Percentiles rank a stretch among this genome's conserved stretches.
Evolutionary conservation across 768 basidiomycete species (phyloP).

Genomic region (Mycena belliarum): DNA sequence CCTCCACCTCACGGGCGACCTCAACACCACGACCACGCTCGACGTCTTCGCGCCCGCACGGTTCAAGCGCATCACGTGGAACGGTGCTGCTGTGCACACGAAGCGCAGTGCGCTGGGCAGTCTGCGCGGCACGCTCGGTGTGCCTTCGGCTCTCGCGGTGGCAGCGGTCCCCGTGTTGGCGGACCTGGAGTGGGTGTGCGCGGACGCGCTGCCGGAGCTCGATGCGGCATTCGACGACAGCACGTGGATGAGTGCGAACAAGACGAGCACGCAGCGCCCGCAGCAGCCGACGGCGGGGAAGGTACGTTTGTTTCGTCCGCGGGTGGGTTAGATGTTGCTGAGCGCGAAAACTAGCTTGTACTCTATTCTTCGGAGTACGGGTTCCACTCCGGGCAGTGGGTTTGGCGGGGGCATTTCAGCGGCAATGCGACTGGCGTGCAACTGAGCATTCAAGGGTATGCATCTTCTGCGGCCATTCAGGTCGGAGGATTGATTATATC

Average conservation of each 20-base stretch:
- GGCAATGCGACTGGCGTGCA: conserved; percentile 42
- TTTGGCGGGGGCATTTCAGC: conserved; percentile 48
- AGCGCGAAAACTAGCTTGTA: conserved; percentile 23
- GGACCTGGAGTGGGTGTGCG: conserved; percentile 53
- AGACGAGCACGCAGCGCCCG: conserved; percentile 58
- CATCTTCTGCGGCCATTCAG: too few species aligned
- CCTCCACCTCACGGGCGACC: conserved; percentile 48
- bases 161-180: conserved; percentile 42
- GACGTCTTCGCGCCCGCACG: conserved; percentile 53
- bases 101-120: conserved; percentile 31
- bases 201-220: conserved; percentile 65
- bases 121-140: conserved; percentile 36
- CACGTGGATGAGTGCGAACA: conserved; percentile 58
- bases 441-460: conserved; percentile 41
- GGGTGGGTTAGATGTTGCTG: neutral
- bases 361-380: conserved; percentile 37
- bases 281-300: conserved; percentile 59
- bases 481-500: neutral
- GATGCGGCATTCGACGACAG: conserved; percentile 52
- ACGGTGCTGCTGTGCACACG: conserved; percentile 44
- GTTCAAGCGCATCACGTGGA: conserved; percentile 56
- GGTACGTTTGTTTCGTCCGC: conserved; percentile 34
- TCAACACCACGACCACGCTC: conserved; percentile 51
- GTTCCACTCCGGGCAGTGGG: conserved; percentile 39
- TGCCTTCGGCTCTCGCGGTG: conserved; percentile 32